A percentile compares a stretch with the other conserved stretches of the same genome.
Conservation (phyloP, 2,329 filamentous ascomycete genomes). For the Aspergillus neotritici region DNA sequence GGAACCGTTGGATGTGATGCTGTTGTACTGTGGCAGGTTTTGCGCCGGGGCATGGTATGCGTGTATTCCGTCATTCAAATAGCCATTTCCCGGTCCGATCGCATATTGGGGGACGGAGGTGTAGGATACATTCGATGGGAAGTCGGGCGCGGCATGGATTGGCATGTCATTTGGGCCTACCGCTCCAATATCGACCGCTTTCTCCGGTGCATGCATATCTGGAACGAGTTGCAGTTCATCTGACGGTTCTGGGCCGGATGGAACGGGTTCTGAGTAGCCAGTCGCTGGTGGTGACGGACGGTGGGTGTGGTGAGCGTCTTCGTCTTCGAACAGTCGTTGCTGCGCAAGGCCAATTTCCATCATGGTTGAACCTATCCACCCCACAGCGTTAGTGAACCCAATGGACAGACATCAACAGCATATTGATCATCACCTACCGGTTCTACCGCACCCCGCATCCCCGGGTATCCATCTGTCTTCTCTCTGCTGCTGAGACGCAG, state of each 20-base stretch:
- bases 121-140: not conserved
- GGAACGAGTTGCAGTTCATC: not conserved
- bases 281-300: conserved; percentile 10
- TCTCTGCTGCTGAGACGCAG: conserved; percentile 30
- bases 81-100: not conserved
- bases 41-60: not conserved
- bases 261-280: not conserved
- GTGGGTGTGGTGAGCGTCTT: conserved; percentile 16
- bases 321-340: conserved; percentile 28
- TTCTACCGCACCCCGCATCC: conserved; percentile 24
- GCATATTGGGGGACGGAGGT: not conserved
- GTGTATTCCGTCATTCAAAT: not conserved
- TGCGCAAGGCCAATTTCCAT: conserved; percentile 32
- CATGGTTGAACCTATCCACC: conserved; percentile 26
- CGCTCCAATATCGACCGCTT: too few species aligned
- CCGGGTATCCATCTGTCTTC: conserved; percentile 33
- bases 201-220: too few species aligned
- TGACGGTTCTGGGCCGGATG: not conserved
- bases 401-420: not conserved
- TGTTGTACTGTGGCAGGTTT: not conserved
- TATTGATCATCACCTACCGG: conserved; percentile 22
- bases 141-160: not conserved
- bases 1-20: conserved; percentile 5
- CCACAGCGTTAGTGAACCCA: conserved; percentile 1
- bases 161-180: not conserved